These are phyloP conservation scores for Pythium apleroticum DNA, from an alignment of 352 stramenopile species.

Conservation along the genomic window DNA sequence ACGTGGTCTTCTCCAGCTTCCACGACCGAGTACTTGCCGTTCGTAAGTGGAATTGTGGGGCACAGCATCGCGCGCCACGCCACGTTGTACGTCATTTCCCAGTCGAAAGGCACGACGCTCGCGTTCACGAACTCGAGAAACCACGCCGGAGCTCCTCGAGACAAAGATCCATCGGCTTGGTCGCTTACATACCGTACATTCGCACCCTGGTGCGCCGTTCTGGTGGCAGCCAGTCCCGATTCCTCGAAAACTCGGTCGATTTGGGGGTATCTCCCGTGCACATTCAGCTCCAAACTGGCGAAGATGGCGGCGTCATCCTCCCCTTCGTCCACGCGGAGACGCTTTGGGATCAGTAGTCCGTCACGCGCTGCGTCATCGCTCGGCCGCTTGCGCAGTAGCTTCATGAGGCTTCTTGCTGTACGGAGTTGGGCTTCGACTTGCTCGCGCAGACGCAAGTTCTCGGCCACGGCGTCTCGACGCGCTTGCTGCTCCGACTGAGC, in stretches of 20 bases:
- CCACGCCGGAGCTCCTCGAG: background rate
- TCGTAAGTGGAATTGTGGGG: conserved; percentile 1
- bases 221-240: background rate
- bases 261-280: background rate
- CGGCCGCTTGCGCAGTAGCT: conserved; percentile 12
- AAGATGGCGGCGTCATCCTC: background rate
- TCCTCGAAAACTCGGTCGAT: conserved; percentile 3
- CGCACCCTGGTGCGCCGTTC: conserved; percentile 7
- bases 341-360: background rate
- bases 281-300: background rate
- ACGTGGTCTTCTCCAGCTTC: conserved; percentile 3
- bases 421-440: conserved; percentile 12
- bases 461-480: conserved; percentile 4
- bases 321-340: background rate
- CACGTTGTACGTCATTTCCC: conserved; percentile 7
- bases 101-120: conserved; percentile 15
- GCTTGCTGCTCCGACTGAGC: conserved; percentile 7
- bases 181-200: background rate
- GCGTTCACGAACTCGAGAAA: conserved; percentile 14
- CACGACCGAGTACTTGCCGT: conserved; percentile 11
- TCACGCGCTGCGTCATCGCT: background rate
- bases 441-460: conserved; percentile 10
- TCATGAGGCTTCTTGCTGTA: conserved; percentile 3
- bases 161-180: background rate
- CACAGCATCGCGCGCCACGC: conserved; percentile 10